Conservation (phyloP, 2,329 filamentous ascomycete genomes). For the Talaromyces rugulosus region DNA sequence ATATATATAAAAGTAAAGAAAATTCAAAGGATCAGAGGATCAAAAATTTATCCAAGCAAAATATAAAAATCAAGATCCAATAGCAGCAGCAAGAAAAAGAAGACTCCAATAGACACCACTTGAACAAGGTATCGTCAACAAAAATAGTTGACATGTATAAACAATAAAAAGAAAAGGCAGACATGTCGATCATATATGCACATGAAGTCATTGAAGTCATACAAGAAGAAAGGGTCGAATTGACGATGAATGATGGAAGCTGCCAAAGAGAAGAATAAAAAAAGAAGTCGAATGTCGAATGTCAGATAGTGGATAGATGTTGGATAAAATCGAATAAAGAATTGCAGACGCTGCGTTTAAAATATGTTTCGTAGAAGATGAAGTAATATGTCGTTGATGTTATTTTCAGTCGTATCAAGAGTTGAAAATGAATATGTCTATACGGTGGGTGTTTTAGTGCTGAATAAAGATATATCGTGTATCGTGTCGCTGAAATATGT, state of each 20-base stretch:
- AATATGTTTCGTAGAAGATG: constrained; percentile 1
- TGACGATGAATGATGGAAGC: not conserved
- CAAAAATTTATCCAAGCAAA: not conserved
- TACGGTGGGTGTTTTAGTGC: not conserved
- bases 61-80: not conserved
- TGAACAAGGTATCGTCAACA: not conserved
- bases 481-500: not conserved
- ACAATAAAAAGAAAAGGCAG: not conserved
- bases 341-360: not conserved
- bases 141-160: not conserved
- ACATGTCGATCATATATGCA: constrained; percentile 1
- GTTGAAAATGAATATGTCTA: not conserved
- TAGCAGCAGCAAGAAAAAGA: not conserved
- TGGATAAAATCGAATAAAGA: not conserved
- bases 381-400: not conserved
- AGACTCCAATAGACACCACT: not conserved
- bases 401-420: not conserved
- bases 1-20: not conserved
- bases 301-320: not conserved
- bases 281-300: not conserved
- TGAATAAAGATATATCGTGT: not conserved
- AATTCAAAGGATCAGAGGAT: not conserved
- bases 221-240: not conserved
- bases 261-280: not conserved
- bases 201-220: constrained; percentile 1